Percentiles rank a stretch among this genome's conserved stretches.
These are phyloP conservation scores for Skeletonema tropicum DNA, from an alignment of 108 stramenopile genomes.

Conservation along the genomic window DNA sequence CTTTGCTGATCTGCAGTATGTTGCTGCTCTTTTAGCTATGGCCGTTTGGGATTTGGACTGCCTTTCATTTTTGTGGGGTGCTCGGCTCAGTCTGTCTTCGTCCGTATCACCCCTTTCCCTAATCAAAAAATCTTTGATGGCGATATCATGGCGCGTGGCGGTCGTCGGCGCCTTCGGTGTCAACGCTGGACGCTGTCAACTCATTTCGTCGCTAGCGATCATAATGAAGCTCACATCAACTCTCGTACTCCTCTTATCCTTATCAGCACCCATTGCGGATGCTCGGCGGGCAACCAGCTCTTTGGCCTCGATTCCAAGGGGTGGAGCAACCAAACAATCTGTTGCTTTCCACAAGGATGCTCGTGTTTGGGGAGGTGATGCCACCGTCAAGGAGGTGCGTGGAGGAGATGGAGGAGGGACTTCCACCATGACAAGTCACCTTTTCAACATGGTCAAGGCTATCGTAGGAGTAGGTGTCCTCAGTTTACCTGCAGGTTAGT, in stretches of 20 bases:
- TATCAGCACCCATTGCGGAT: slow-evolving; percentile 11
- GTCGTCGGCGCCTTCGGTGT: not conserved
- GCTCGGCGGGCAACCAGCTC: not conserved
- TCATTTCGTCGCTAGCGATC: not conserved
- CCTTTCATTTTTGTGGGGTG: no score
- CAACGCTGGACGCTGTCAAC: not conserved
- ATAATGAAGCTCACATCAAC: slow-evolving; percentile 16
- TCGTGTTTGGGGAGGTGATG: slow-evolving; percentile 8
- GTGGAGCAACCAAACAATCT: not conserved
- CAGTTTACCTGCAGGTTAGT: slow-evolving; percentile 78
- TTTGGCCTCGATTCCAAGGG: not conserved
- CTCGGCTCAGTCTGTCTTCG: not conserved
- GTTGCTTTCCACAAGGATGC: slow-evolving; percentile 7
- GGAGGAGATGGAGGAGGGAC: slow-evolving; percentile 50
- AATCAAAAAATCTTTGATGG: not conserved
- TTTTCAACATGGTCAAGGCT: slow-evolving; percentile 93
- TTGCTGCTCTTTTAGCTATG: no score
- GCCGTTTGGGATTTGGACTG: no score
- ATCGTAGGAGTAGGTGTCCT: slow-evolving; percentile 93
- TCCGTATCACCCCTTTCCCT: not conserved
- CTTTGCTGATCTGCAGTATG: no score
- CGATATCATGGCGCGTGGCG: no score
- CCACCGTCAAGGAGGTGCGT: slow-evolving; percentile 17
- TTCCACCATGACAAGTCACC: slow-evolving; percentile 68
- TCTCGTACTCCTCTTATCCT: slow-evolving; percentile 20